Base-by-base conservation (phyloP, 208 protist genomes). In the Phytomonas francai region DNA sequence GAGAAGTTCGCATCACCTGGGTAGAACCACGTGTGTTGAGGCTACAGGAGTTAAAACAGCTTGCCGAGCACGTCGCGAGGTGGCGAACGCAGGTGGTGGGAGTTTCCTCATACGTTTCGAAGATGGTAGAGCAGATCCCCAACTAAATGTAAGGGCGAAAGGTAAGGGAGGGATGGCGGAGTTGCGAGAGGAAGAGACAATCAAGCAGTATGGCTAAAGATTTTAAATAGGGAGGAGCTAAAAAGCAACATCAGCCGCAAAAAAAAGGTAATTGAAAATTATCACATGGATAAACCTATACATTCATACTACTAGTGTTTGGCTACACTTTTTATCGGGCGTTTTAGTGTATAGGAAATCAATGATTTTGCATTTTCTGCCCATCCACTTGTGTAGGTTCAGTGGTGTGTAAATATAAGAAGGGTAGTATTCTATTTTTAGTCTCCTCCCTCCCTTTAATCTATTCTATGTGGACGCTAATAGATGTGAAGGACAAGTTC, bases 1-100 rank as follows among this genome's bases (percentile, higher is more conserved):
- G 88, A 36, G 80, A 81, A 54, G 87, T 97, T 67, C 78, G 84
- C 65, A 85, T 97, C 32, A 83, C 84, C 25, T 97, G 92, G 89
- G 92, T 93, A 70, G 81, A 95, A 79, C 85, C 92, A 59, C 83
- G 92, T 31, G 89, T 97, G 64, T 68, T 97, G 67, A 88, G 84
- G 51, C 72, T 87, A 62, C 75, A 77, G 59, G 89, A 95, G 68
- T 82, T 97, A 61, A 74, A 81, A 42, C 82, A 76, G 42, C 76
- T 97, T 16, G 81, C 85, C 9, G 65, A 74, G 63, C 85, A 93
- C 63, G 73, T 97, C 0, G 68, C 78, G 11, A 64, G 65, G 39
- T 97, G 92, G 92, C 83, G 85, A 27, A 69, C 83, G 39, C 79
- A 90, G 42, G 82, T 90, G 8, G 49, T 81, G 19, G 76, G 66